Evolutionary conservation across 2,329 filamentous ascomycete genomes (phyloP).

Genomic region (Pezicula carpinea): DNA sequence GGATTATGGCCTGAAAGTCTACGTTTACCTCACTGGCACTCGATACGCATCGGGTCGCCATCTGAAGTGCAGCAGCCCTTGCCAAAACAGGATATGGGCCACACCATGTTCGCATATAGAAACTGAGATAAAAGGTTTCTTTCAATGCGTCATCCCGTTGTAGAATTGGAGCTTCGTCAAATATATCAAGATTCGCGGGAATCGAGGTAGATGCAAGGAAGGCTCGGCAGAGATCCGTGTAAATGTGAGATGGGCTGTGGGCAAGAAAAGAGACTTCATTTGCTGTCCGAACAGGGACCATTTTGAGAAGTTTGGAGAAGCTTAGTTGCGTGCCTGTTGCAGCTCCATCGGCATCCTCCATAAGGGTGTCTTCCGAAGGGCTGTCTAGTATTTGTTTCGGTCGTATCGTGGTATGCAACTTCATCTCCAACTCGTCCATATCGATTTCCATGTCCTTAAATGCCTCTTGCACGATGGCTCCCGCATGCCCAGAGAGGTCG

Average conservation of each 20-base stretch:
- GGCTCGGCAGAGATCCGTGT: constrained; percentile 53
- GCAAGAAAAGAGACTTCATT: constrained; percentile 48
- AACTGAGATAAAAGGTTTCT: constrained; percentile 66
- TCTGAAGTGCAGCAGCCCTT: constrained; percentile 64
- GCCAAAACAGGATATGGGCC: constrained; percentile 65
- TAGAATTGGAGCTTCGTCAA: constrained; percentile 49
- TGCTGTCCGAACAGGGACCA: constrained; percentile 29
- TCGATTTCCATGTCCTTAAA: constrained; percentile 66
- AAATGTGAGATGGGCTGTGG: constrained; percentile 45
- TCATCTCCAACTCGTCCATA: constrained; percentile 70
- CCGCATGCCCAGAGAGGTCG: constrained; percentile 52
- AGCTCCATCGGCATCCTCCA: constrained; percentile 36
- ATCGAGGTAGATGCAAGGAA: constrained; percentile 51
- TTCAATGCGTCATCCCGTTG: constrained; percentile 49
- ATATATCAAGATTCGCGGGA: constrained; percentile 29
- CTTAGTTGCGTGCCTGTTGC: constrained; percentile 24
- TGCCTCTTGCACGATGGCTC: constrained; percentile 60
- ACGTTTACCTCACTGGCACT: constrained; percentile 41
- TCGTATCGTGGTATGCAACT: constrained; percentile 65
- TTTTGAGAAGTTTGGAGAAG: constrained; percentile 18
- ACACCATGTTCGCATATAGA: constrained; percentile 72
- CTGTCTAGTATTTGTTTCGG: constrained; percentile 46
- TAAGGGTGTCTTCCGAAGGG: constrained; percentile 45
- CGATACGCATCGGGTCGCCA: constrained; percentile 54
- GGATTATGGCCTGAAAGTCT: constrained; percentile 77